These are phyloP conservation scores for Morella rubra DNA, from an alignment of 306 rosid genomes.

Conservation along the genomic window DNA sequence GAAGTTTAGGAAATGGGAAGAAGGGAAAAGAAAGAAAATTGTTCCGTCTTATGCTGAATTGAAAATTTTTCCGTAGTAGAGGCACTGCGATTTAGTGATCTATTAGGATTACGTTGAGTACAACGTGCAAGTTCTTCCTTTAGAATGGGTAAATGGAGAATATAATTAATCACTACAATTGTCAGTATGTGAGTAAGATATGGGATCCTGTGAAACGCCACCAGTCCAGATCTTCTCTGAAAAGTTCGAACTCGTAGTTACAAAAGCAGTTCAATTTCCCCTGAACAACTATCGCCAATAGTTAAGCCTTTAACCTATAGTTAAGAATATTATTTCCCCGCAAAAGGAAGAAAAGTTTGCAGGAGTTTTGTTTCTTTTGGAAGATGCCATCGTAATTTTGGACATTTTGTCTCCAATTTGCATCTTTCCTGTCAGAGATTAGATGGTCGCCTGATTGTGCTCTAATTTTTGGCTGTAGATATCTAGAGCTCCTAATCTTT, in stretches of 20 bases:
- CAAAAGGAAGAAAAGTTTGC: not conserved
- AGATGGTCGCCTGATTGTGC: not conserved
- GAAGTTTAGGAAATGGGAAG: too few relatives aligned
- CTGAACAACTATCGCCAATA: not conserved
- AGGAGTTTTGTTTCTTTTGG: not conserved
- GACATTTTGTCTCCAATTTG: not conserved
- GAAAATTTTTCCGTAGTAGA: too few relatives aligned
- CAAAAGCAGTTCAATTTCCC: not conserved
- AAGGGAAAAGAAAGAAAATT: too few relatives aligned
- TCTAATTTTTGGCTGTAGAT: not conserved
- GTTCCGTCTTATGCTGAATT: too few relatives aligned
- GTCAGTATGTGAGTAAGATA: not conserved
- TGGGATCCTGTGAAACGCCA: slow-evolving; percentile 7
- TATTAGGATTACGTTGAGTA: not conserved
- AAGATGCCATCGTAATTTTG: not conserved
- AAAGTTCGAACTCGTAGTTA: not conserved
- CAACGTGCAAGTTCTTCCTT: not conserved
- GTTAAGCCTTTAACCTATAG: not conserved
- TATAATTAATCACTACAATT: not conserved
- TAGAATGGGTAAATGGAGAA: not conserved
- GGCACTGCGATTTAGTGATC: not conserved
- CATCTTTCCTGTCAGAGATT: not conserved
- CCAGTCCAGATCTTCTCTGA: not conserved
- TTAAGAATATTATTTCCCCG: not conserved
- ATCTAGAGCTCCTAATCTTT: not conserved